These are phyloP conservation scores for Stachybotrys chartarum DNA, from an alignment of 2,329 filamentous ascomycete species.

Conservation along the genomic window DNA sequence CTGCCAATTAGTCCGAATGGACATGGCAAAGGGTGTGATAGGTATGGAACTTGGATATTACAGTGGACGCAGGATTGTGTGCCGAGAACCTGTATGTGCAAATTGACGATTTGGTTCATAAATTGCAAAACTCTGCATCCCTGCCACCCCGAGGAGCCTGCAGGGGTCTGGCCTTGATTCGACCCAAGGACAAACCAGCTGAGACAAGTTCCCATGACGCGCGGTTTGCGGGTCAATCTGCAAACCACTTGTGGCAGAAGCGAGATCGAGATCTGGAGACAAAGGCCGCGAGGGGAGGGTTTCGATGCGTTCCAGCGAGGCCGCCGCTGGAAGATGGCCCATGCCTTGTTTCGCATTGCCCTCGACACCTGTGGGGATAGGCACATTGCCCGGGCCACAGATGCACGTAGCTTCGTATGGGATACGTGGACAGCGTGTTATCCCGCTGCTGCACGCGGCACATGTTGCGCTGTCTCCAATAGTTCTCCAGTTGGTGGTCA, in stretches of 20 bases:
- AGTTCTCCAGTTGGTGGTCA: no score
- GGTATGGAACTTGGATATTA: neutral
- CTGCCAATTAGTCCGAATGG: no score
- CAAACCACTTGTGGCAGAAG: neutral
- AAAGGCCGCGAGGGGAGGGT: neutral
- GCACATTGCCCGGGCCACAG: no score
- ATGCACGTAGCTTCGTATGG: no score
- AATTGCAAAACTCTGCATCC: neutral
- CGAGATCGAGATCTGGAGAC: slow-evolving; percentile 1
- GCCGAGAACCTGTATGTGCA: neutral
- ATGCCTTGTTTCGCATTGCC: no score
- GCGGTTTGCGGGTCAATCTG: neutral
- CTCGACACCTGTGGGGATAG: no score
- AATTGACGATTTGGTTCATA: neutral
- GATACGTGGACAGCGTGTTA: no score
- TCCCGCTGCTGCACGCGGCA: no score
- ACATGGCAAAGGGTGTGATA: no score
- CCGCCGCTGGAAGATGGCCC: no score
- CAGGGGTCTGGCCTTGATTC: slow-evolving; percentile 1
- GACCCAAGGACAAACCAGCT: neutral
- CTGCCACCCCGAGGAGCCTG: neutral
- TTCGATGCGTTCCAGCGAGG: neutral
- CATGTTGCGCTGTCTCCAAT: no score
- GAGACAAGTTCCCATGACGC: slow-evolving; percentile 1
- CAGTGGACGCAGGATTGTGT: neutral